These are phyloP conservation scores for Populus euphratica DNA, from an alignment of 345 rosid genomes.

Conservation along the genomic window DNA sequence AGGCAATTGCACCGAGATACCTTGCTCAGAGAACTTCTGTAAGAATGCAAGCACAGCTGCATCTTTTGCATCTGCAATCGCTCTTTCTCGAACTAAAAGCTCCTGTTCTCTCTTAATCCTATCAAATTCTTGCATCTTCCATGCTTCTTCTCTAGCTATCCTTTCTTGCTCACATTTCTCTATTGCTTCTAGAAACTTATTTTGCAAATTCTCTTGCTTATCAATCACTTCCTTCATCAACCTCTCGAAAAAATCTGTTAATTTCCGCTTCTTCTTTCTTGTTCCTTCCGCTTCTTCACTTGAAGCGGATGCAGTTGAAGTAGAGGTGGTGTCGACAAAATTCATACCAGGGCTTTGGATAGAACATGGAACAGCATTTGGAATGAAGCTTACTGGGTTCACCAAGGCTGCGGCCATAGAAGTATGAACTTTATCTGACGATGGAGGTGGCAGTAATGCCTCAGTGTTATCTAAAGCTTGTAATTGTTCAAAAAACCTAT, in stretches of 20 bases:
- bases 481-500: constrained; percentile 31
- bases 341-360: constrained; percentile 10
- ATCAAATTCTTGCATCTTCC: constrained; percentile 32
- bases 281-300: constrained; percentile 28
- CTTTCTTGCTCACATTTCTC: constrained; percentile 30
- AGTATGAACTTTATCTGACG: constrained; percentile 12
- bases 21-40: constrained; percentile 30
- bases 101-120: constrained; percentile 31
- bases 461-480: constrained; percentile 22
- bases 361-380: constrained; percentile 12
- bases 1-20: constrained; percentile 12
- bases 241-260: constrained; percentile 18
- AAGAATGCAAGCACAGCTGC: constrained; percentile 30
- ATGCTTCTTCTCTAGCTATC: constrained; percentile 29
- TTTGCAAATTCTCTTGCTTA: constrained; percentile 31
- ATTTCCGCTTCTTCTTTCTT: constrained; percentile 19
- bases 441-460: neutral
- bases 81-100: constrained; percentile 23
- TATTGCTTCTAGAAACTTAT: constrained; percentile 25
- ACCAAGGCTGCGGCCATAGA: constrained; percentile 1
- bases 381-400: constrained; percentile 10
- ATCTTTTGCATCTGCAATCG: constrained; percentile 33
- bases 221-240: constrained; percentile 28
- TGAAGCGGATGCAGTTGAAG: constrained; percentile 21
- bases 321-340: constrained; percentile 17